A percentile compares a stretch with the other conserved stretches of the same genome.
These are phyloP conservation scores for Mucor sp. DNA, from an alignment of 371 early-diverging fungal species.

Conservation along the genomic window DNA sequence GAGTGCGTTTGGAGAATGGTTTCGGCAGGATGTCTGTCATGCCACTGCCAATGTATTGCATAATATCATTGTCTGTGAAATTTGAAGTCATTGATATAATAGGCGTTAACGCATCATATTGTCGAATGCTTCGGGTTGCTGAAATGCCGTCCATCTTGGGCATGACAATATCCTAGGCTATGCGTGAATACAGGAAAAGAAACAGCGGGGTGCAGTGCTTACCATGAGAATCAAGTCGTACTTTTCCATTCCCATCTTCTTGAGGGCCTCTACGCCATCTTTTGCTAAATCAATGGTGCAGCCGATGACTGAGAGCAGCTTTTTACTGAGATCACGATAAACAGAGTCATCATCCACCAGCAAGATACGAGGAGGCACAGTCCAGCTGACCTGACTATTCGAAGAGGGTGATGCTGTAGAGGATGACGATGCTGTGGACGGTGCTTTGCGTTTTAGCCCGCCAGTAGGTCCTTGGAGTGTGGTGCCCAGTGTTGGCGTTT, in stretches of 20 bases:
- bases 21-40: conserved; percentile 86
- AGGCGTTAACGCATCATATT: conserved; percentile 72
- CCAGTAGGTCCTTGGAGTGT: conserved; percentile 9
- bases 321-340: conserved; percentile 65
- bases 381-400: conserved; percentile 46
- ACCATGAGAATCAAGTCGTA: conserved; percentile 84
- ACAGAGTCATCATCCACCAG: conserved; percentile 80
- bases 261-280: conserved; percentile 75
- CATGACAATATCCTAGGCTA: conserved; percentile 72
- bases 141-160: conserved; percentile 78
- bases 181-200: neutral
- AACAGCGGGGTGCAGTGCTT: conserved; percentile 7
- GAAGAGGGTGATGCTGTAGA: conserved; percentile 8
- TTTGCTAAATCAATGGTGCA: conserved; percentile 73
- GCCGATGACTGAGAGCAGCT: conserved; percentile 67
- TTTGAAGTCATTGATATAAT: conserved; percentile 85
- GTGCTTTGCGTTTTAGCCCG: conserved; percentile 11
- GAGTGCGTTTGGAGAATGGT: conserved; percentile 66
- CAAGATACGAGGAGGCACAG: conserved; percentile 69
- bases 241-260: conserved; percentile 61
- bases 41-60: conserved; percentile 72
- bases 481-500: conserved; percentile 15
- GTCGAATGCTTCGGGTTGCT: conserved; percentile 74
- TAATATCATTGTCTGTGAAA: conserved; percentile 66
- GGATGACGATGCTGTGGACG: conserved; percentile 18